Evolutionary conservation across 805 yeast species (phyloP).

Genomic region (Saccharomycopsis malanga): DNA sequence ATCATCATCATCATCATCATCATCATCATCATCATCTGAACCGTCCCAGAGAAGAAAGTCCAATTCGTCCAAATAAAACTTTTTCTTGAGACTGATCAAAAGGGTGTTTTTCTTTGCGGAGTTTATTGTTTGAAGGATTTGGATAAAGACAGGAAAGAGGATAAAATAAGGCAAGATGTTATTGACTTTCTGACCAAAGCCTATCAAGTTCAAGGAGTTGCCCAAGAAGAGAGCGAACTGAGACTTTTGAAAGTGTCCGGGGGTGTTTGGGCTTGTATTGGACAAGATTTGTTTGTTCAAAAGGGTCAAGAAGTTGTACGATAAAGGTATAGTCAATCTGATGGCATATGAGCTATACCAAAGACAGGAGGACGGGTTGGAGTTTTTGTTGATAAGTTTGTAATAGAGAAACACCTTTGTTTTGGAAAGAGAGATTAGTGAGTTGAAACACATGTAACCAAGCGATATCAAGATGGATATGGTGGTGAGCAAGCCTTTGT

Average conservation of each 20-base stretch:
- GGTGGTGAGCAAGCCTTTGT: constrained; percentile 34
- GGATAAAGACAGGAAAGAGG: constrained; percentile 62
- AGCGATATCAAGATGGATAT: constrained; percentile 38
- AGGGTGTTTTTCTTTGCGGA: constrained; percentile 43
- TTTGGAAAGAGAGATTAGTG: constrained; percentile 59
- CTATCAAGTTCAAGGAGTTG: constrained; percentile 64
- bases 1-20: constrained; percentile 34
- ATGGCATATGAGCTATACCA: constrained; percentile 78
- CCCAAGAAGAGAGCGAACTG: constrained; percentile 71
- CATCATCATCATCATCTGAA: constrained; percentile 29
- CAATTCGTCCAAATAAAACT: constrained; percentile 28
- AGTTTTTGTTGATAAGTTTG: constrained; percentile 61
- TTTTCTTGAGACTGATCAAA: constrained; percentile 24
- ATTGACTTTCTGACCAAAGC: constrained; percentile 64
- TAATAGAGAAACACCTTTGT: constrained; percentile 69
- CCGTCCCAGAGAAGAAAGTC: constrained; percentile 4
- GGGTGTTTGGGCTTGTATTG: background rate
- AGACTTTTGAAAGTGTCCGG: constrained; percentile 25
- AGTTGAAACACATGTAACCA: constrained; percentile 61
- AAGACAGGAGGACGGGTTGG: constrained; percentile 68
- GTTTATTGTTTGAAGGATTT: constrained; percentile 48
- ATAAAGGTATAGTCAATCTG: constrained; percentile 73
- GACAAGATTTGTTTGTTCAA: constrained; percentile 29
- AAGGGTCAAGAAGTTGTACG: constrained; percentile 70
- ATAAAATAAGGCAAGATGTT: constrained; percentile 71